Evolutionary conservation across 768 basidiomycete species (phyloP).

Genomic region (Tylopilus felleus): DNA sequence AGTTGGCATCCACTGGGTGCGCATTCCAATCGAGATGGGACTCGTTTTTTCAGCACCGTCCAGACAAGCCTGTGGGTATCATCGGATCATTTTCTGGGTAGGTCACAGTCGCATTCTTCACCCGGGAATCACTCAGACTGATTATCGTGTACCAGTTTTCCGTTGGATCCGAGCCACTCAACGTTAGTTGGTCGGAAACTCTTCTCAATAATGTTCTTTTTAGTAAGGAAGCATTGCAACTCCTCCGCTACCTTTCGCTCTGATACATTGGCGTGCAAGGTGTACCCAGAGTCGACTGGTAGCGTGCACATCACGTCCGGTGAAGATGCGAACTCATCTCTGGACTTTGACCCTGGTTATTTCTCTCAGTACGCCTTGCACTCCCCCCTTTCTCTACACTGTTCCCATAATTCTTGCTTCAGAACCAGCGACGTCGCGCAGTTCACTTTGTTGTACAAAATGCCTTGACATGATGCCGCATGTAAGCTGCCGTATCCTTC

Average conservation of each 20-base stretch:
- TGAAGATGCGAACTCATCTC: constrained; percentile 37
- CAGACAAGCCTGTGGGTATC: constrained; percentile 54
- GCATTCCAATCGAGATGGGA: constrained; percentile 39
- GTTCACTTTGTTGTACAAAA: no score
- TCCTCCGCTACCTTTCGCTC: neutral
- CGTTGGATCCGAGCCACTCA: constrained; percentile 14
- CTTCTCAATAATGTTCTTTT: constrained; percentile 15
- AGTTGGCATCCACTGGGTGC: constrained; percentile 30
- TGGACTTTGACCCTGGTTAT: constrained; percentile 45
- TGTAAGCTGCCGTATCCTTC: no score
- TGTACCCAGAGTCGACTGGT: constrained; percentile 47
- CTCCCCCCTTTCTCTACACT: neutral
- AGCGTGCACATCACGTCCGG: constrained; percentile 46
- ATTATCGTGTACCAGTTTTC: constrained; percentile 20
- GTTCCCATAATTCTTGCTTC: no score
- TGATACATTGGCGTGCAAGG: constrained; percentile 11
- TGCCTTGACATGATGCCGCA: no score
- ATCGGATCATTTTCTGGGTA: constrained; percentile 42
- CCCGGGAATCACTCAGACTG: neutral
- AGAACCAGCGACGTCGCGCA: no score
- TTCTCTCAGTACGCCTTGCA: constrained; percentile 37
- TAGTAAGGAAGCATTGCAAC: neutral
- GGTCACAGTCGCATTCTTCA: constrained; percentile 1
- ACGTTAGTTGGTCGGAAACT: constrained; percentile 22
- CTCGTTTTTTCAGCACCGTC: constrained; percentile 43